Percentiles rank a stretch among this genome's conserved stretches.
Conservation (phyloP, 805 yeast genomes). For the Saturnispora sanitii region DNA sequence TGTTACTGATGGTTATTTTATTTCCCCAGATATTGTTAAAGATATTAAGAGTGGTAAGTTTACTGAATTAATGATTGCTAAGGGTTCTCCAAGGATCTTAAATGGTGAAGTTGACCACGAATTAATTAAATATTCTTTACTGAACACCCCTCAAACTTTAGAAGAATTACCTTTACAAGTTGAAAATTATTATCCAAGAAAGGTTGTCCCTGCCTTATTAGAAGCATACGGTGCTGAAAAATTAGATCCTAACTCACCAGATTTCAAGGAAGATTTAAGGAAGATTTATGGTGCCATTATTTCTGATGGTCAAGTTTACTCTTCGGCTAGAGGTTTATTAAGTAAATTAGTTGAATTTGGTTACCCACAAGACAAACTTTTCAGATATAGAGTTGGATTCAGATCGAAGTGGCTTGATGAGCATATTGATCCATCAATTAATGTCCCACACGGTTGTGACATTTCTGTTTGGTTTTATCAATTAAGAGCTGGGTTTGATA, state of each 20-base stretch:
- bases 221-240: conserved; percentile 12
- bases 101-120: conserved; percentile 14
- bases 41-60: conserved; percentile 26
- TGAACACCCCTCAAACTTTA: conserved; percentile 19
- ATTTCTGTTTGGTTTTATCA: conserved; percentile 29
- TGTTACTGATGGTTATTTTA: conserved; percentile 31
- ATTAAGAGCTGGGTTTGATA: conserved; percentile 20
- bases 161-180: conserved; percentile 26
- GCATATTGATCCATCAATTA: conserved; percentile 16
- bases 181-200: conserved; percentile 30
- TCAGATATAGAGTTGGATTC: conserved; percentile 25
- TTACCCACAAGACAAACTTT: conserved; percentile 22
- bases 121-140: conserved; percentile 9
- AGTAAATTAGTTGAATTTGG: conserved; percentile 21
- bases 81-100: conserved; percentile 7
- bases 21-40: conserved; percentile 22
- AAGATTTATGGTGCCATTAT: conserved; percentile 28
- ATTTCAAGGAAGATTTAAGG: conserved; percentile 12
- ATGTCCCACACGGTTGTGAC: conserved; percentile 32
- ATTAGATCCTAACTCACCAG: conserved; percentile 12
- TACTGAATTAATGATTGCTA: conserved; percentile 5
- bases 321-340: conserved; percentile 29
- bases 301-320: conserved; percentile 32
- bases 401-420: conserved; percentile 18
- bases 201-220: conserved; percentile 19